Conservation (phyloP, 140 eudicot species). For the Stevia rebaudiana region DNA sequence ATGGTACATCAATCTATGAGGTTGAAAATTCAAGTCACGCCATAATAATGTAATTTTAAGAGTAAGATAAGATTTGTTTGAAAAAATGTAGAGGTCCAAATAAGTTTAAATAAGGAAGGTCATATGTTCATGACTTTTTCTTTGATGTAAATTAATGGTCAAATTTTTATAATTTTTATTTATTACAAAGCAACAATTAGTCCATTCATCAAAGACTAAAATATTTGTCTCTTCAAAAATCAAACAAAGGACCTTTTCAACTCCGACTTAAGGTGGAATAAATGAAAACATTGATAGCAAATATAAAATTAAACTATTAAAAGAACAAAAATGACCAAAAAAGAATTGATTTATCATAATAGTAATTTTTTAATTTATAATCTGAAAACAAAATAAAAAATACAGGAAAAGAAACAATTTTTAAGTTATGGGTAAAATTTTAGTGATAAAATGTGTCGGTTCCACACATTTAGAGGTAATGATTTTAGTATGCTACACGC, state of each 20-base stretch:
- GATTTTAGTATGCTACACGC: no score
- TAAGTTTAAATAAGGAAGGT: not conserved
- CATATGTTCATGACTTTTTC: constrained; percentile 10
- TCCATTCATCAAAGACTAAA: constrained; percentile 3
- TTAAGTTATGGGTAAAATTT: not conserved
- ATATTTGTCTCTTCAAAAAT: constrained; percentile 25
- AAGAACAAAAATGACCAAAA: not conserved
- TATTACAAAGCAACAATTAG: constrained; percentile 18
- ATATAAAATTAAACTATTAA: constrained; percentile 17
- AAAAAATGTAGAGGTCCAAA: no score
- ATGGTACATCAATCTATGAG: no score
- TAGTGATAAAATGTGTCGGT: not conserved
- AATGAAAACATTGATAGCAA: constrained; percentile 16
- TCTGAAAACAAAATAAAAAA: not conserved
- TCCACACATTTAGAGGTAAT: no score
- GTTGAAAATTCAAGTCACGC: no score
- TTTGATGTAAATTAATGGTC: constrained; percentile 11
- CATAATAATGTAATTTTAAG: no score
- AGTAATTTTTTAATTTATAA: not conserved
- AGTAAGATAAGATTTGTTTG: no score
- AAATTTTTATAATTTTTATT: constrained; percentile 7
- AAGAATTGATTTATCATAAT: not conserved
- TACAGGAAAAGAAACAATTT: no score
- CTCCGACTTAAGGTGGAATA: constrained; percentile 10
- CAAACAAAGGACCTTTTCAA: constrained; percentile 18